Evolutionary conservation across 129 eudicot species (phyloP), one percentile per base, ranked within the genome.

Genomic region (Chrysanthemum lavandulifolium): DNA sequence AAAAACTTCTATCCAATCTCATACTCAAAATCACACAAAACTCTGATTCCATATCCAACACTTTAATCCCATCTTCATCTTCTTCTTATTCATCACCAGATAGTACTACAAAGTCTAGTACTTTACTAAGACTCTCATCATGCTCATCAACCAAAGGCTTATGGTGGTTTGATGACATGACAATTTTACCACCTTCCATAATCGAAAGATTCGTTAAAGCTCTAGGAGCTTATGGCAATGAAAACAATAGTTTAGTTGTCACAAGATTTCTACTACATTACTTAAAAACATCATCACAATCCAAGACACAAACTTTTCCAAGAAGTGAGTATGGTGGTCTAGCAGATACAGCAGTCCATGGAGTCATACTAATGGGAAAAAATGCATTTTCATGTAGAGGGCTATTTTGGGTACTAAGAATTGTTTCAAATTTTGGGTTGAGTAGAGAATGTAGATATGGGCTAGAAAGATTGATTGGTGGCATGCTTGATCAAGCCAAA

Each of bases 131-230:
- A 16, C 49, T 73, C 4, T 79, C 83, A 40, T 73, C 79, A 13
- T 50, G 71, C 68, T 73, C 89, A 54, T 79, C 76, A 27, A 68
- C 67, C 49, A 79, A 78, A 64, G 78, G 75, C 73, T 3, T 89
- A 65, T 78, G 95, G 96, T 92, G 98, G 98, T 89, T 89, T 65
- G 91, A 92, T 31, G 98, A 87, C 25, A 33, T 92, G 78, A 70
- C 92, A 36, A 53, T 82, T 43, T 82, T 92, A 61, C 78, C 88
- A 15, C 98, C 98, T 9, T 47, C 56, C 25, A 78, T 82, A 1
- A 81, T 92, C 19, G 88, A 83, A 58, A 73, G 68, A 10, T 86
- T 92, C 58, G 65, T 92, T 15, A 80, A 69, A 67, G 72, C 83
- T 52, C 78, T 89, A 61, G 96, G 98, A 2, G 82, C 80, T 21